Conservation (phyloP, 2,329 filamentous ascomycete species). For the Anthostomella pinea region DNA sequence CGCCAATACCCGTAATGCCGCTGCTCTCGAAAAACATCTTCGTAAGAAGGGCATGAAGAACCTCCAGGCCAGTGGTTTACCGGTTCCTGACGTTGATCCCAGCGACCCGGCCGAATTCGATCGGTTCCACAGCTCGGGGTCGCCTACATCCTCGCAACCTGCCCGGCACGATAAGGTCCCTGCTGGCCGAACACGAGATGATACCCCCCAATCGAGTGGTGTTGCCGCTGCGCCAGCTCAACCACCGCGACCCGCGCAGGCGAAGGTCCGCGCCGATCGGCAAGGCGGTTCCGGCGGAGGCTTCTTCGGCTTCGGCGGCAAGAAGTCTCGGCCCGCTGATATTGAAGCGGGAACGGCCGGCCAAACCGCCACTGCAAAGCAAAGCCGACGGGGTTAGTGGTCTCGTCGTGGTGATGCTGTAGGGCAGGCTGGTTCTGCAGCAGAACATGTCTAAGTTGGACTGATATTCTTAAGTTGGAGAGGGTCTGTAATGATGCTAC, state of each 20-base stretch:
- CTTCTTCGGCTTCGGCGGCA: slow-evolving; percentile 32
- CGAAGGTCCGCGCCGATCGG: slow-evolving; percentile 23
- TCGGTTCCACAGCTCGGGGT: slow-evolving; percentile 26
- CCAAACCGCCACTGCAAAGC: slow-evolving; percentile 12
- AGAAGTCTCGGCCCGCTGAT: slow-evolving; percentile 28
- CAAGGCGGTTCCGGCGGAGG: slow-evolving; percentile 19
- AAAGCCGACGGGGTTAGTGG: slow-evolving; percentile 16
- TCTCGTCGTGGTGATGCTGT: neutral
- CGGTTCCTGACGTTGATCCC: slow-evolving; percentile 48
- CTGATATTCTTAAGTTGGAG: too few species aligned
- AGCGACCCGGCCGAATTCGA: slow-evolving; percentile 54
- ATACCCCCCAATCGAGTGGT: slow-evolving; percentile 23
- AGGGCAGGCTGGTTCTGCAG: too few species aligned
- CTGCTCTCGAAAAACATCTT: slow-evolving; percentile 65
- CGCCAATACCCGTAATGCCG: slow-evolving; percentile 74
- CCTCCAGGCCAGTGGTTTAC: slow-evolving; percentile 44
- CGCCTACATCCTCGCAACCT: slow-evolving; percentile 12
- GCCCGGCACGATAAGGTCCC: slow-evolving; percentile 10
- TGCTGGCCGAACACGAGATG: slow-evolving; percentile 6
- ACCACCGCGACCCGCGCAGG: slow-evolving; percentile 22
- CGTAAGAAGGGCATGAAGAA: slow-evolving; percentile 64
- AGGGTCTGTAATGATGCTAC: too few species aligned
- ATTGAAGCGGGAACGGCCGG: slow-evolving; percentile 23
- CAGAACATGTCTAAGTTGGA: too few species aligned
- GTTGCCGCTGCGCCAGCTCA: slow-evolving; percentile 13